Conservation (phyloP, 352 stramenopile genomes). For the Phytophthora pluvialis region DNA sequence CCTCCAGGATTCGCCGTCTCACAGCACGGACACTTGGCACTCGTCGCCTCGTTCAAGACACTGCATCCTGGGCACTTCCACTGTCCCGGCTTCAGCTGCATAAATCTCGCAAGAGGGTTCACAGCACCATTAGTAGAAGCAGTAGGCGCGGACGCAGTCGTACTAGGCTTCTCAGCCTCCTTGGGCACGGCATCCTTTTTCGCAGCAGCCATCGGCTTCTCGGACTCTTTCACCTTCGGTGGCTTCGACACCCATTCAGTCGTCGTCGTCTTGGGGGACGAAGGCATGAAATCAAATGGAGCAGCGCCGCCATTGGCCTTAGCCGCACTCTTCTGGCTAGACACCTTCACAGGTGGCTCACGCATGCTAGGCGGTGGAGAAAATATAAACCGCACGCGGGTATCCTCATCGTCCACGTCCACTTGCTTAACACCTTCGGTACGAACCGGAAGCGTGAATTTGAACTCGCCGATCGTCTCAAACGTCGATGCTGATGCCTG, state of each 20-base stretch:
- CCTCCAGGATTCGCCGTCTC: conserved; percentile 61
- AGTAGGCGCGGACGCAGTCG: conserved; percentile 3
- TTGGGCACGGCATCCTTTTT: conserved; percentile 24
- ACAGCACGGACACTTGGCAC: conserved; percentile 82
- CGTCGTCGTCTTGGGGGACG: conserved; percentile 58
- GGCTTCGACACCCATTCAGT: conserved; percentile 47
- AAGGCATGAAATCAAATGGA: conserved; percentile 72
- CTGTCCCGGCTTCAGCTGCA: conserved; percentile 67
- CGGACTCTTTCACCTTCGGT: conserved; percentile 29
- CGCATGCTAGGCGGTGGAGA: conserved; percentile 61
- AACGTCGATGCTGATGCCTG: conserved; percentile 13
- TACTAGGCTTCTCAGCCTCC: conserved; percentile 14
- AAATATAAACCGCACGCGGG: conserved; percentile 62
- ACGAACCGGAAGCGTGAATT: conserved; percentile 58
- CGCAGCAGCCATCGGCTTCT: conserved; percentile 25
- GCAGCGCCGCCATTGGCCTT: conserved; percentile 36
- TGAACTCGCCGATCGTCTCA: conserved; percentile 46
- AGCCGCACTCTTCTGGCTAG: conserved; percentile 33
- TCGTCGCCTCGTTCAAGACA: conserved; percentile 64
- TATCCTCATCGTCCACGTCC: conserved; percentile 49
- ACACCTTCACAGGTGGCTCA: conserved; percentile 53
- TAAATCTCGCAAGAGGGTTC: conserved; percentile 71
- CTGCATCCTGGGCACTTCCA: conserved; percentile 86
- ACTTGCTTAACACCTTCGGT: conserved; percentile 16
- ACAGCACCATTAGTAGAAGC: conserved; percentile 24